Evolutionary conservation across 1,284 basidiomycete species (phyloP).

Genomic region (Phenoliferia sp.): DNA sequence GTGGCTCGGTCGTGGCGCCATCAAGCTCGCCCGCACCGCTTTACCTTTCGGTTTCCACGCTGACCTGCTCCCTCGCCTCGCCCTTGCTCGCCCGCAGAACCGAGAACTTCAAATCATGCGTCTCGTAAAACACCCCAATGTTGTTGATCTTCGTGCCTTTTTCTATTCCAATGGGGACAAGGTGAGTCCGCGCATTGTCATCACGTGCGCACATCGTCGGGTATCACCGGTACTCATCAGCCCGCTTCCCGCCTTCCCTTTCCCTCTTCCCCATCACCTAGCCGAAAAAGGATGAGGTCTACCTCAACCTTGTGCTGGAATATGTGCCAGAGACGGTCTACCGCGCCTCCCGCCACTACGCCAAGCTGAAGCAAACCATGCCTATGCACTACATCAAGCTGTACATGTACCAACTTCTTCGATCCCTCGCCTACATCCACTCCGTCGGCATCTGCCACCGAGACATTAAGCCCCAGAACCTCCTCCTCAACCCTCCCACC

Average conservation of each 20-base stretch:
- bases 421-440: conserved; percentile 96
- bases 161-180: conserved; percentile 99
- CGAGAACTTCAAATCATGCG: conserved; percentile 99
- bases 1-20: not conserved
- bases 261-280: conserved; percentile 5
- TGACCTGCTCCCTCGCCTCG: too few relatives aligned
- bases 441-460: conserved; percentile 75
- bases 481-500: conserved; percentile 91
- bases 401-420: conserved; percentile 77
- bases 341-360: conserved; percentile 95
- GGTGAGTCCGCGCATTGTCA: conserved; percentile 50
- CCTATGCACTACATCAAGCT: conserved; percentile 99
- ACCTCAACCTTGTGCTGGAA: conserved; percentile 98
- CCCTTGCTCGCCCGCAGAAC: conserved; percentile 58
- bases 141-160: conserved; percentile 94
- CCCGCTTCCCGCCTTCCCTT: not conserved
- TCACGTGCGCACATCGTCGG: not conserved
- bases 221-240: not conserved
- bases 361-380: conserved; percentile 99
- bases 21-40: not conserved
- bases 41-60: not conserved
- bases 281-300: conserved; percentile 94
- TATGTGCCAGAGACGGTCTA: conserved; percentile 99
- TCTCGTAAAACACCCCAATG: conserved; percentile 94
- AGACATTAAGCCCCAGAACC: conserved; percentile 99